Evolutionary conservation across 768 basidiomycete genomes (phyloP), one percentile per base, ranked within the genome.

Genomic region (Nidula microcarpa): DNA sequence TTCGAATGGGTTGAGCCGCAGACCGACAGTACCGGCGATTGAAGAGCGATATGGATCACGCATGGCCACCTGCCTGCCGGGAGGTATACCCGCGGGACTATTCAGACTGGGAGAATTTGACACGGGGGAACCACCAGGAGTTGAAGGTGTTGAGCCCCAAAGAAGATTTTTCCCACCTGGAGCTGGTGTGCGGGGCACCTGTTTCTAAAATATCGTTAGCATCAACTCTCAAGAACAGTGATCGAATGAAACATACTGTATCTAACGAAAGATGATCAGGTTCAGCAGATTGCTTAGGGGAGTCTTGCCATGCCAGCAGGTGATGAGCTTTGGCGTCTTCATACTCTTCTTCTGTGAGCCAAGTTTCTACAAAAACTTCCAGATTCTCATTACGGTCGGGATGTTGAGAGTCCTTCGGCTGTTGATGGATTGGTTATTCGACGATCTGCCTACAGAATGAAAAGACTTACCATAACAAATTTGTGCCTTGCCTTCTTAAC

Each of bases 401-500:
- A 64, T 92, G 89, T 54, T 81, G 77, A 6, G 89, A 91, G 62
- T 92, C 90, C 50, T 78, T 70, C 3, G 90, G 90, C 90, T 91
- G 57, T 36, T 48, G 50, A 6, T 51, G 56, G 37, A 47, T 48
- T 46, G 18, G 46, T n/a, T 41, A 36, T 9, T 17, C 30, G 17
- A 35, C 46, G 56, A 30, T 39, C 8, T 35, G 55, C 2, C 46
- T 14, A 5, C 14, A 41, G 30, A n/a, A n/a, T 11, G 48, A 41
- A 34, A 43, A 14, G 52, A 63, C 83, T 53, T 61, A 89, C 90
- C 90, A 91, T 91, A 37, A 75, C 72, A 60, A 86, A 90, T 57
- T 81, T 84, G 50, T 80, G 84, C 56, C 81, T 79, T 14, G 80
- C 80, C 68, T 84, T 87, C 71, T 84, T 91, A 43, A 92, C 80